These are phyloP conservation scores for Madurella mycetomatis DNA, from an alignment of 2,329 filamentous ascomycete species.

Conservation along the genomic window DNA sequence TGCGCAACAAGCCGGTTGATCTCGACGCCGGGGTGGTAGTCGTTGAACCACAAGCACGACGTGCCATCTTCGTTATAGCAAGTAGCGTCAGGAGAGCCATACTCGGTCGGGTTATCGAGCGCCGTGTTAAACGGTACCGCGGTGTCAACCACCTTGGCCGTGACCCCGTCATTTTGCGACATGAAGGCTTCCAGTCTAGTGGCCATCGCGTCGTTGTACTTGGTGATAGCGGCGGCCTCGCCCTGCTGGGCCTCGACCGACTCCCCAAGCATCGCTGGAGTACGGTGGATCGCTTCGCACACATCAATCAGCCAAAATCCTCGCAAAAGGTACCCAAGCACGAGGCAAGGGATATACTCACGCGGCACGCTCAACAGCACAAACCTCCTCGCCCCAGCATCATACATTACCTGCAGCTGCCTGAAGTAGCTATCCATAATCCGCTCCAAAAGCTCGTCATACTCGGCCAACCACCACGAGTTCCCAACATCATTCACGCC, in stretches of 20 bases:
- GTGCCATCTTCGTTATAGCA: slow-evolving; percentile 40
- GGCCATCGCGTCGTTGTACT: slow-evolving; percentile 36
- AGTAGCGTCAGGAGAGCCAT: slow-evolving; percentile 39
- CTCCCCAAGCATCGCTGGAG: slow-evolving; percentile 32
- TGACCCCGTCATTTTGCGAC: slow-evolving; percentile 32
- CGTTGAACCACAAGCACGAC: slow-evolving; percentile 43
- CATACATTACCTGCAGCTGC: slow-evolving; percentile 40
- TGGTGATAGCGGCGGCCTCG: slow-evolving; percentile 33
- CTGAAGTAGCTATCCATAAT: slow-evolving; percentile 43
- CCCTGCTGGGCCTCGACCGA: slow-evolving; percentile 24
- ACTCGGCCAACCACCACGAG: slow-evolving; percentile 43
- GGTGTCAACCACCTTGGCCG: slow-evolving; percentile 38
- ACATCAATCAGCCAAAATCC: slow-evolving; percentile 2
- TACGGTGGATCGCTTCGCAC: slow-evolving; percentile 37
- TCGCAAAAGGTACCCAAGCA: no score
- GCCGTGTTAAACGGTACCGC: slow-evolving; percentile 38
- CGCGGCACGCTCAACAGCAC: slow-evolving; percentile 44
- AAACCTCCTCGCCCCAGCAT: slow-evolving; percentile 44
- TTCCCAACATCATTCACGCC: slow-evolving; percentile 55
- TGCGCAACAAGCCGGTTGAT: slow-evolving; percentile 39
- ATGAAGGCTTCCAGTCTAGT: slow-evolving; percentile 31
- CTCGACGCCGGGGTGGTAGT: slow-evolving; percentile 39
- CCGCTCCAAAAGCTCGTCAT: slow-evolving; percentile 28
- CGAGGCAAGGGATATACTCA: slow-evolving; percentile 18
- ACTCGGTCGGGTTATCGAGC: slow-evolving; percentile 37